Percentiles rank a stretch among this genome's conserved stretches.
Conservation (phyloP, 108 stramenopile genomes). For the Pseudonitzschia delicatissima region DNA sequence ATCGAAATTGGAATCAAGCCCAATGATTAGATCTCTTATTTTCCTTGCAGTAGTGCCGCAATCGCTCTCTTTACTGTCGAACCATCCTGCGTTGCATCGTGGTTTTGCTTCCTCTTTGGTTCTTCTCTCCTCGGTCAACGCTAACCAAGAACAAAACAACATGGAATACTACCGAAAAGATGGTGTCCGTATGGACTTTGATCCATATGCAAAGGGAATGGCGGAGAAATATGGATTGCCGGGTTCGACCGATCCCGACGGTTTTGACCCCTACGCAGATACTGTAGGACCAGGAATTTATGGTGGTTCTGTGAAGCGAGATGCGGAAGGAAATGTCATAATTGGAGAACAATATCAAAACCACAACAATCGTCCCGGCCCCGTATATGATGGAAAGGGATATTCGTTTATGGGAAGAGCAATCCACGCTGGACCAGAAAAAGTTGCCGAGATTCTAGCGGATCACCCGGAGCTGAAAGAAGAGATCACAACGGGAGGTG, state of each 20-base stretch:
- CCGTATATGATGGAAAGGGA: conserved; percentile 78
- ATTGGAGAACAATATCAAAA: conserved; percentile 79
- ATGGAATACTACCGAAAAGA: conserved; percentile 55
- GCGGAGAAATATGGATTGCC: conserved; percentile 75
- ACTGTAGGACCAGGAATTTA: conserved; percentile 84
- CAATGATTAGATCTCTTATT: conserved; percentile 1
- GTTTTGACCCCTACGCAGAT: conserved; percentile 81
- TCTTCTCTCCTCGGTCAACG: not conserved
- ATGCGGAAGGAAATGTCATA: conserved; percentile 42
- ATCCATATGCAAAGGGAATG: conserved; percentile 75
- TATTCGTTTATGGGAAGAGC: conserved; percentile 55
- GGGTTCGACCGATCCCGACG: conserved; percentile 65
- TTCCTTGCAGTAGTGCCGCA: not conserved
- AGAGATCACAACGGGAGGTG: conserved; percentile 80
- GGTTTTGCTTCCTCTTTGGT: not conserved
- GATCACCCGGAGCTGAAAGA: conserved; percentile 62
- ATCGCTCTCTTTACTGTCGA: not conserved
- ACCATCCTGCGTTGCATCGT: not conserved
- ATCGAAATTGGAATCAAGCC: not conserved
- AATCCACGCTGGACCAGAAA: conserved; percentile 47
- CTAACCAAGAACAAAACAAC: conserved; percentile 1
- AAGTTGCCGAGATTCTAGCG: conserved; percentile 51
- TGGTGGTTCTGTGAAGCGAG: conserved; percentile 67
- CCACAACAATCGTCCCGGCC: conserved; percentile 79
- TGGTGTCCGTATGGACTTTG: conserved; percentile 67